These are phyloP conservation scores for Fusarium sulawesiense DNA, from an alignment of 2,329 filamentous ascomycete species.

Conservation along the genomic window DNA sequence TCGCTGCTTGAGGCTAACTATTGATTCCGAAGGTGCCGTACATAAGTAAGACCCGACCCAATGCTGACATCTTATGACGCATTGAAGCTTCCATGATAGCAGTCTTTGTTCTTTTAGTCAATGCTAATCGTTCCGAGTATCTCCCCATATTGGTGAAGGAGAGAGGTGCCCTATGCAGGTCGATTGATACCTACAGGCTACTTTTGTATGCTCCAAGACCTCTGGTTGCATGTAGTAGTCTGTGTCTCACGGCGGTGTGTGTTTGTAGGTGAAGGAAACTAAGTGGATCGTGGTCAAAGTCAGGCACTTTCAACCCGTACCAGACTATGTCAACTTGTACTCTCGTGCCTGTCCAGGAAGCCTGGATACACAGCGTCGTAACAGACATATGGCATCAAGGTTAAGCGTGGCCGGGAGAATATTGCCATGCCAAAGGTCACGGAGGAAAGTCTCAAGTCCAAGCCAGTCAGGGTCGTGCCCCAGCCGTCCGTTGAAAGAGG, in stretches of 20 bases:
- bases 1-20: constrained; percentile 7
- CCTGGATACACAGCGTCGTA: background rate
- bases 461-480: constrained; percentile 1
- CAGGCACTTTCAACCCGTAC: background rate
- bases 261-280: constrained; percentile 5
- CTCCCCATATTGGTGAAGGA: background rate
- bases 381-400: constrained; percentile 4
- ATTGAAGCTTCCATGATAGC: constrained; percentile 9
- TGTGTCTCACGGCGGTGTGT: constrained; percentile 33
- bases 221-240: constrained; percentile 13
- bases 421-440: background rate
- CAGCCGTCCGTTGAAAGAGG: constrained; percentile 12
- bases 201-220: constrained; percentile 2
- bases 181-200: background rate
- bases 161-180: constrained; percentile 2
- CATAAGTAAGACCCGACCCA: constrained; percentile 10
- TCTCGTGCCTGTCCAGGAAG: constrained; percentile 13
- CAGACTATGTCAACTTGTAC: background rate
- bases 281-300: constrained; percentile 21
- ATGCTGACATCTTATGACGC: constrained; percentile 34
- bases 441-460: background rate
- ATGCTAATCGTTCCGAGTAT: background rate
- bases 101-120: constrained; percentile 8
- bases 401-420: background rate
- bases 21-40: constrained; percentile 33